Percentiles rank a stretch among this genome's conserved stretches.
Conservation (phyloP, 2,329 filamentous ascomycete species). For the Fusarium sp. region DNA sequence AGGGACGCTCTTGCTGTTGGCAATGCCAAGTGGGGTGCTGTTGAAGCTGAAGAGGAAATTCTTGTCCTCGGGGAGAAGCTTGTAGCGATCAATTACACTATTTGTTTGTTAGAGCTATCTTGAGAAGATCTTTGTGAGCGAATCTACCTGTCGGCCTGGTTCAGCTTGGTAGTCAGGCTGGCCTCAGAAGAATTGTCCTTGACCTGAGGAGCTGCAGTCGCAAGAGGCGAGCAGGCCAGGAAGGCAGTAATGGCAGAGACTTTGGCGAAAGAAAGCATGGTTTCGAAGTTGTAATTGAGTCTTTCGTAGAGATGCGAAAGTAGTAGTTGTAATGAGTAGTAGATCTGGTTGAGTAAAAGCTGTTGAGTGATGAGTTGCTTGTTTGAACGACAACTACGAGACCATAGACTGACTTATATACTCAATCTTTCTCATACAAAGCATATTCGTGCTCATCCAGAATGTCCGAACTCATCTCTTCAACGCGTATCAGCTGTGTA, state of each 20-base stretch:
- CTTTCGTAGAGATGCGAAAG: background rate
- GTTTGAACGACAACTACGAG: background rate
- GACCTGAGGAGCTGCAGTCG: conserved; percentile 41
- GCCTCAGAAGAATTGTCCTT: conserved; percentile 25
- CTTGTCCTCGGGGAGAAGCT: conserved; percentile 56
- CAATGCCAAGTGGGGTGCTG: conserved; percentile 52
- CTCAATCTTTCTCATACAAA: background rate
- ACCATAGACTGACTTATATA: conserved; percentile 17
- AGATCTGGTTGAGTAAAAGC: background rate
- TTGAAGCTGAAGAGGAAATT: conserved; percentile 64
- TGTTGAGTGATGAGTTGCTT: conserved; percentile 3
- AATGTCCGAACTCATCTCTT: too few relatives aligned
- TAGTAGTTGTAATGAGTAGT: background rate
- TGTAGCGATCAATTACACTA: conserved; percentile 54
- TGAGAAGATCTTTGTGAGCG: accelerated
- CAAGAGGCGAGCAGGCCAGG: conserved; percentile 53
- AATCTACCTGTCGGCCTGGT: conserved; percentile 53
- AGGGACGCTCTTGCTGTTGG: conserved; percentile 67
- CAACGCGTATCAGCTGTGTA: background rate
- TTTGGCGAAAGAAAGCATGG: conserved; percentile 17
- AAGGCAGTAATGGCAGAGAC: conserved; percentile 44
- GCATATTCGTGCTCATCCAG: accelerated
- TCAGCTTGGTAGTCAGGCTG: conserved; percentile 52
- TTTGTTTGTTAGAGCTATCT: background rate
- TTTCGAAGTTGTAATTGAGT: background rate